Evolutionary conservation across 1,139 yeast genomes (phyloP).

Genomic region (Diutina mesorugosa): DNA sequence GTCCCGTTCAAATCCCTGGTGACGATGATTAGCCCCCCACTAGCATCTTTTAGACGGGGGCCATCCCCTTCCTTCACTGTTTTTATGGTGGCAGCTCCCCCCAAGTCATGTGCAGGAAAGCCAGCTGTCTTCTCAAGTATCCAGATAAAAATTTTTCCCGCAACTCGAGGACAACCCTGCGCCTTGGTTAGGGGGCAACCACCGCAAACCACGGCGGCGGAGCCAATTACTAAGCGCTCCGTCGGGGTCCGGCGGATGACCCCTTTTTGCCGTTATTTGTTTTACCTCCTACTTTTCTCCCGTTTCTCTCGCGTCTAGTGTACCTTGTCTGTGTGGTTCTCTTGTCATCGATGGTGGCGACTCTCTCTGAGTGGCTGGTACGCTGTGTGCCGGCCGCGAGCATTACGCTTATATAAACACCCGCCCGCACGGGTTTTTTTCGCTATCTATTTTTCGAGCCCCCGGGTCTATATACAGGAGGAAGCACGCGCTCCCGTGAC

Average conservation of each 20-base stretch:
- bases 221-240: neutral
- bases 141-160: conserved; percentile 1
- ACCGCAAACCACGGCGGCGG: neutral
- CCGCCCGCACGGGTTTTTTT: neutral
- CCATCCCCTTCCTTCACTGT: neutral
- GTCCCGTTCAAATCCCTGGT: neutral
- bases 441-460: neutral
- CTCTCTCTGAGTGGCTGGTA: neutral
- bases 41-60: neutral
- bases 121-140: neutral
- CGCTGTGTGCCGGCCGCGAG: neutral
- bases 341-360: neutral
- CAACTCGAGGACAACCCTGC: neutral
- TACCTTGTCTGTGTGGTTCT: neutral
- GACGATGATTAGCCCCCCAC: neutral
- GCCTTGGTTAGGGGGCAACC: neutral
- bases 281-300: neutral
- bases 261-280: neutral
- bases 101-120: neutral
- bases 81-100: neutral
- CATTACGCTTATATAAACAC: neutral
- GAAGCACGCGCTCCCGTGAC: neutral
- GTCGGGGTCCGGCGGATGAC: neutral
- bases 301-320: neutral
- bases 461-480: neutral